These are phyloP conservation scores for Hansenula lynferdii DNA, from an alignment of 1,139 yeast genomes.

Conservation along the genomic window DNA sequence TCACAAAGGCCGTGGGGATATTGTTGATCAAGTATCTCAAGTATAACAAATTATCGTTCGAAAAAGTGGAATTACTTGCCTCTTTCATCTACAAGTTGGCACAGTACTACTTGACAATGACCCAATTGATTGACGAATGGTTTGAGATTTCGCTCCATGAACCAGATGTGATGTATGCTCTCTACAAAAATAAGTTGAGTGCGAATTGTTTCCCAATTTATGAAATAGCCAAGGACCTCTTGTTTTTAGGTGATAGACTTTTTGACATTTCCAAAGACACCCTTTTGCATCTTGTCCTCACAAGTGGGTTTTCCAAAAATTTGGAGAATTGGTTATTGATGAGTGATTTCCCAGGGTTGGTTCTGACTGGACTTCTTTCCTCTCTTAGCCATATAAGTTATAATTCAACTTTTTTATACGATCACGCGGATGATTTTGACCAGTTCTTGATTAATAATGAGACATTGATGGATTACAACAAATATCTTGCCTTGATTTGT, in stretches of 20 bases:
- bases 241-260: not conserved
- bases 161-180: conserved; percentile 1
- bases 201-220: conserved; percentile 3
- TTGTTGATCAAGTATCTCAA: conserved; percentile 1
- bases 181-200: not conserved
- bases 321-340: conserved; percentile 2
- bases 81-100: not conserved
- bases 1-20: not conserved
- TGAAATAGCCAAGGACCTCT: conserved; percentile 4
- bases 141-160: not conserved
- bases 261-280: conserved; percentile 1
- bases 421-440: conserved; percentile 1
- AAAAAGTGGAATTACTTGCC: not conserved
- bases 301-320: not conserved
- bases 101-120: not conserved
- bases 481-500: not conserved
- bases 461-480: not conserved
- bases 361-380: conserved; percentile 1
- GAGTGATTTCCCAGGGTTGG: conserved; percentile 3
- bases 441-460: not conserved
- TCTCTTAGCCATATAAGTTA: conserved; percentile 4
- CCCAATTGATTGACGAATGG: conserved; percentile 2
- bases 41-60: not conserved
- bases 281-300: conserved; percentile 2
- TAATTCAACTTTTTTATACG: not conserved